Percentiles rank a stretch among this genome's conserved stretches.
These are phyloP conservation scores for Mimosa bimucronata DNA, from an alignment of 306 rosid species.

Conservation along the genomic window DNA sequence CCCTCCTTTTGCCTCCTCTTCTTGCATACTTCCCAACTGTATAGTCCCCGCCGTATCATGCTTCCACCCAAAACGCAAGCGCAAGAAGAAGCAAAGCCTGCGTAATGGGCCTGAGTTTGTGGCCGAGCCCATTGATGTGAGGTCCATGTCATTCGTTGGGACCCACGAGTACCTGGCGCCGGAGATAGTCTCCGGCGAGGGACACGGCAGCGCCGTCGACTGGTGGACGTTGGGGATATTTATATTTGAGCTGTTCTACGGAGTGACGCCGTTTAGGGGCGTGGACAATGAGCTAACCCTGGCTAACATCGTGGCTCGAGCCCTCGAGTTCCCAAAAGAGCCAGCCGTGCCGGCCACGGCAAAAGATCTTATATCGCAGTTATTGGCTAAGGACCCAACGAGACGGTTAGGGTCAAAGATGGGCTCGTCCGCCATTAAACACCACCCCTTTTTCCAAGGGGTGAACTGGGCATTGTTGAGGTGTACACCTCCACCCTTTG, in stretches of 20 bases:
- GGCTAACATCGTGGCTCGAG: slow-evolving; percentile 67
- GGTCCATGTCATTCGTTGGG: slow-evolving; percentile 68
- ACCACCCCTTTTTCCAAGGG: slow-evolving; percentile 55
- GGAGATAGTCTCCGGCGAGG: slow-evolving; percentile 62
- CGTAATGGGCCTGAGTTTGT: slow-evolving; percentile 57
- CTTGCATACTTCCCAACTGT: slow-evolving; percentile 60
- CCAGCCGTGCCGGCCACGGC: slow-evolving; percentile 56
- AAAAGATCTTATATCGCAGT: slow-evolving; percentile 58
- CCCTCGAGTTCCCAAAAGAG: slow-evolving; percentile 66
- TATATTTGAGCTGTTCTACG: slow-evolving; percentile 57
- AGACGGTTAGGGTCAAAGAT: slow-evolving; percentile 54
- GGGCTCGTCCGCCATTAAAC: slow-evolving; percentile 59
- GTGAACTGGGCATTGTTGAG: slow-evolving; percentile 66
- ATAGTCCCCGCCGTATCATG: slow-evolving; percentile 64
- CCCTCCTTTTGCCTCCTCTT: slow-evolving; percentile 51
- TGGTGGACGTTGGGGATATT: slow-evolving; percentile 71
- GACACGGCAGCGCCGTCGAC: slow-evolving; percentile 63
- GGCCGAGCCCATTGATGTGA: slow-evolving; percentile 56
- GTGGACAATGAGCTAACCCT: slow-evolving; percentile 57
- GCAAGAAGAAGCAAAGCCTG: slow-evolving; percentile 57
- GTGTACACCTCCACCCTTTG: slow-evolving; percentile 57
- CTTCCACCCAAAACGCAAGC: slow-evolving; percentile 59
- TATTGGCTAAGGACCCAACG: slow-evolving; percentile 54
- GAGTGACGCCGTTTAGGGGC: slow-evolving; percentile 60
- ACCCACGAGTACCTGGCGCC: slow-evolving; percentile 75